Evolutionary conservation across 768 basidiomycete genomes (phyloP).

Genomic region (Sporobolomyces phaffii): DNA sequence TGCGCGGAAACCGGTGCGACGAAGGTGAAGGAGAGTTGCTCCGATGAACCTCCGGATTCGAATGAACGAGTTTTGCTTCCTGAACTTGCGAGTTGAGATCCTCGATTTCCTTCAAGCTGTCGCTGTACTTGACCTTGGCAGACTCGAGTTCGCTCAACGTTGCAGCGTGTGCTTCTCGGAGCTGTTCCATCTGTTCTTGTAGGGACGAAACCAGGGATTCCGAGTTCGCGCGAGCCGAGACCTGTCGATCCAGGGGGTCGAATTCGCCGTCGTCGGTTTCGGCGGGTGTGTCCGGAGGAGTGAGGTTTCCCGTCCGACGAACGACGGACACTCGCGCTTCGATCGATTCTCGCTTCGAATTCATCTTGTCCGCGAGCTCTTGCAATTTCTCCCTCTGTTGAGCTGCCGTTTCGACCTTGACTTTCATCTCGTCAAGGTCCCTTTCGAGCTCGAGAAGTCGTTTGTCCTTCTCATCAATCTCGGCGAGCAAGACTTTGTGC

Average conservation of each 20-base stretch:
- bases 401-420: conserved; percentile 61
- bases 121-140: conserved; percentile 74
- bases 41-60: not conserved
- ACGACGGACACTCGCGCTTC: conserved; percentile 49
- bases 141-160: conserved; percentile 72
- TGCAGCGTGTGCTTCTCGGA: conserved; percentile 76
- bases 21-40: not conserved
- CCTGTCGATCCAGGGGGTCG: conserved; percentile 28
- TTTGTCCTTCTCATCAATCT: conserved; percentile 75
- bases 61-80: conserved; percentile 60
- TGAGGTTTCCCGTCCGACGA: not conserved
- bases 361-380: conserved; percentile 52
- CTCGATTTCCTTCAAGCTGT: conserved; percentile 85
- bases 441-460: conserved; percentile 69
- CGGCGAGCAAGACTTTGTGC: conserved; percentile 63
- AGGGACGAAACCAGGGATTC: conserved; percentile 42
- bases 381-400: conserved; percentile 64
- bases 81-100: conserved; percentile 85
- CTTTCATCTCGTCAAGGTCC: conserved; percentile 72
- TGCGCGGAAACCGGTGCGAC: not conserved
- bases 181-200: conserved; percentile 60
- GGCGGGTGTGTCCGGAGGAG: conserved; percentile 18
- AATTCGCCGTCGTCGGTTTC: conserved; percentile 38
- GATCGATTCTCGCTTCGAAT: conserved; percentile 56
- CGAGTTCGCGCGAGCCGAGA: conserved; percentile 40